Conservation (phyloP, 371 early-diverging fungal species). For the Rhizomucor miehei region DNA sequence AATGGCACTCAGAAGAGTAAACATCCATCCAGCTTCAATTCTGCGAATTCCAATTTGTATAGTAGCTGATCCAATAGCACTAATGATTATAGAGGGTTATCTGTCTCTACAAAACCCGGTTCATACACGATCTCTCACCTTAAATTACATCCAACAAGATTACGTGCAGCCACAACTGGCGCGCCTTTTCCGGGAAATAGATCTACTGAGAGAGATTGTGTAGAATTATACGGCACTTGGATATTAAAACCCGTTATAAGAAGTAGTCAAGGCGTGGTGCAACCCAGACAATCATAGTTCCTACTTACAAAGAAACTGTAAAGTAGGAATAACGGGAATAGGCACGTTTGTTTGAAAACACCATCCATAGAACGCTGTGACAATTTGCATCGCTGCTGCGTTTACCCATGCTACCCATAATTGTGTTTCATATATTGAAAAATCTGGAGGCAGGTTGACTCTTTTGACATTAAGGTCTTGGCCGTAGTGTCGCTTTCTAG, state of each 20-base stretch:
- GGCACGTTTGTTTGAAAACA: too few relatives aligned
- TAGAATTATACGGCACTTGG: conserved; percentile 1
- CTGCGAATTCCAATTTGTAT: conserved; percentile 26
- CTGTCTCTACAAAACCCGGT: too few relatives aligned
- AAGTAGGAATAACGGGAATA: too few relatives aligned
- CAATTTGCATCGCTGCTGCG: conserved; percentile 2
- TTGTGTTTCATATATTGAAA: conserved; percentile 18
- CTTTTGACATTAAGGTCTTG: background rate
- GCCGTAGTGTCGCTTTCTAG: background rate
- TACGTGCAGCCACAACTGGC: conserved; percentile 35
- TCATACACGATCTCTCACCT: conserved; percentile 15
- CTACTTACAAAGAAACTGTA: conserved; percentile 17
- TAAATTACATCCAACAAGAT: conserved; percentile 30
- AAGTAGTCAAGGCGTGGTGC: background rate
- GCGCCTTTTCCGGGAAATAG: conserved; percentile 38
- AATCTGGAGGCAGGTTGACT: conserved; percentile 11
- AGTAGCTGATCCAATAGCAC: conserved; percentile 20
- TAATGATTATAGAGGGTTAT: background rate
- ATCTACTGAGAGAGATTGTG: conserved; percentile 31
- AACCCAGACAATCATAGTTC: background rate
- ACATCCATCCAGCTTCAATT: conserved; percentile 31
- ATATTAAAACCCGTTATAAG: conserved; percentile 5
- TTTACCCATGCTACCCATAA: conserved; percentile 11
- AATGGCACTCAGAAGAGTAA: conserved; percentile 22
- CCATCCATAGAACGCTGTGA: conserved; percentile 20